Evolutionary conservation across 306 rosid genomes (phyloP).

Genomic region (Luffa acutangula): DNA sequence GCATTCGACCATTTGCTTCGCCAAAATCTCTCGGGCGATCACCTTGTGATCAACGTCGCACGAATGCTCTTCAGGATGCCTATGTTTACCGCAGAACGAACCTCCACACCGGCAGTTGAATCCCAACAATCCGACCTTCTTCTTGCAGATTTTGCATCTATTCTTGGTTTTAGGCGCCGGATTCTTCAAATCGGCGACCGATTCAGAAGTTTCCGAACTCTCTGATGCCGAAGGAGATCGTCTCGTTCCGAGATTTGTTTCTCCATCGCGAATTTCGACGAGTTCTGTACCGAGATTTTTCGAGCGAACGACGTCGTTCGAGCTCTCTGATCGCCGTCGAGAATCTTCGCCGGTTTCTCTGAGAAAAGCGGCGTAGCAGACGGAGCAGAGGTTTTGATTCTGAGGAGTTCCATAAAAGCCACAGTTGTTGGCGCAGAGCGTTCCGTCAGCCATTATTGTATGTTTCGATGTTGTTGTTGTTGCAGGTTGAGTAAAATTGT

Average conservation of each 20-base stretch:
- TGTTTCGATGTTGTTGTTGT: neutral
- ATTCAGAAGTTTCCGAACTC: neutral
- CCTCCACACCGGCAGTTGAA: neutral
- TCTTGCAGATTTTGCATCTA: conserved; percentile 6
- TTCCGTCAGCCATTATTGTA: too few relatives aligned
- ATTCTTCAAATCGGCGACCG: too few relatives aligned
- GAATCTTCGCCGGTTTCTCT: neutral
- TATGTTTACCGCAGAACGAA: too few relatives aligned
- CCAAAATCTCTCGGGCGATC: neutral
- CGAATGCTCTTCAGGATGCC: conserved; percentile 1
- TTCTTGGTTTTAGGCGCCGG: neutral
- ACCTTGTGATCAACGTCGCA: conserved; percentile 4
- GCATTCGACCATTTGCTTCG: neutral
- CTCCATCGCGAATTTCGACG: neutral
- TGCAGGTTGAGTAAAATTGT: too few relatives aligned
- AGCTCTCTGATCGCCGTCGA: too few relatives aligned
- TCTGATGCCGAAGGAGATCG: too few relatives aligned
- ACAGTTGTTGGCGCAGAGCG: conserved; percentile 28
- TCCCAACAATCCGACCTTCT: neutral
- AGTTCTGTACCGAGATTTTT: too few relatives aligned
- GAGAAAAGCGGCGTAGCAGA: conserved; percentile 6
- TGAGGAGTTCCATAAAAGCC: conserved; percentile 24
- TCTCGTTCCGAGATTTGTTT: neutral
- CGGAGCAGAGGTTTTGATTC: conserved; percentile 20
- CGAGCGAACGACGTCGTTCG: too few relatives aligned